phyloP scores from a whole-genome alignment of 2,329 filamentous ascomycete genomes.

The Plectosphaerella cucumerina region DNA sequence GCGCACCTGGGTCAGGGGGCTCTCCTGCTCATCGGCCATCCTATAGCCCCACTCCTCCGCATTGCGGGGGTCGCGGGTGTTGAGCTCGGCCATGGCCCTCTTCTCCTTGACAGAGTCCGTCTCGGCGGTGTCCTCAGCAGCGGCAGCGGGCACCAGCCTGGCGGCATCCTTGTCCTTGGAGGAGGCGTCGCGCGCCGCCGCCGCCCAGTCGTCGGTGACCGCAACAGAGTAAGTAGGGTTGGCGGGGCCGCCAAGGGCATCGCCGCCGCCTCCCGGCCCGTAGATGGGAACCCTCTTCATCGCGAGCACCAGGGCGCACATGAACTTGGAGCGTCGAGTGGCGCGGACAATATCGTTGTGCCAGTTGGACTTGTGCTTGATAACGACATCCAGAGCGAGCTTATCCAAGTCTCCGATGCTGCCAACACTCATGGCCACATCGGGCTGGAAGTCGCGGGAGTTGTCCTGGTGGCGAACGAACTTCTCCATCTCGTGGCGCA shows the following conservation, averaged over 20 bases:
- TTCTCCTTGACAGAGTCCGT: constrained; percentile 31
- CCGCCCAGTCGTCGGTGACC: constrained; percentile 63
- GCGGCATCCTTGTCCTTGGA: constrained; percentile 57
- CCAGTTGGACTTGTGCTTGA: constrained; percentile 92
- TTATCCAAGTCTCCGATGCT: constrained; percentile 85
- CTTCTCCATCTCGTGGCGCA: constrained; percentile 77
- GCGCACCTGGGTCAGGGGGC: constrained; percentile 18
- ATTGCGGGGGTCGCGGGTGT: constrained; percentile 27
- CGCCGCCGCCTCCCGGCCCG: constrained; percentile 68
- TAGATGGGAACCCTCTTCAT: constrained; percentile 85
- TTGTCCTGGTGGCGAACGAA: constrained; percentile 86
- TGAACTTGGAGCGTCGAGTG: constrained; percentile 86
- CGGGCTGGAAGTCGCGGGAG: constrained; percentile 82
- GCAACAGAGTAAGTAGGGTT: constrained; percentile 81
- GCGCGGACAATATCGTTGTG: constrained; percentile 80
- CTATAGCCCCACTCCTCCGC: constrained; percentile 33
- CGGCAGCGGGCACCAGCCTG: constrained; percentile 56
- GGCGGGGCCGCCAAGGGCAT: constrained; percentile 57
- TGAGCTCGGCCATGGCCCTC: constrained; percentile 41
- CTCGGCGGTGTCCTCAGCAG: constrained; percentile 11
- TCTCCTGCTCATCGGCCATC: constrained; percentile 27
- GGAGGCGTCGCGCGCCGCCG: constrained; percentile 56
- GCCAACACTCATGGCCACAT: constrained; percentile 73
- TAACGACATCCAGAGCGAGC: constrained; percentile 74
- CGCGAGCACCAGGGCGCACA: constrained; percentile 85